Percentiles rank a stretch among this genome's conserved stretches.
phyloP scores from a whole-genome alignment of 352 stramenopile species.

The Phytophthora hibernalis region DNA sequence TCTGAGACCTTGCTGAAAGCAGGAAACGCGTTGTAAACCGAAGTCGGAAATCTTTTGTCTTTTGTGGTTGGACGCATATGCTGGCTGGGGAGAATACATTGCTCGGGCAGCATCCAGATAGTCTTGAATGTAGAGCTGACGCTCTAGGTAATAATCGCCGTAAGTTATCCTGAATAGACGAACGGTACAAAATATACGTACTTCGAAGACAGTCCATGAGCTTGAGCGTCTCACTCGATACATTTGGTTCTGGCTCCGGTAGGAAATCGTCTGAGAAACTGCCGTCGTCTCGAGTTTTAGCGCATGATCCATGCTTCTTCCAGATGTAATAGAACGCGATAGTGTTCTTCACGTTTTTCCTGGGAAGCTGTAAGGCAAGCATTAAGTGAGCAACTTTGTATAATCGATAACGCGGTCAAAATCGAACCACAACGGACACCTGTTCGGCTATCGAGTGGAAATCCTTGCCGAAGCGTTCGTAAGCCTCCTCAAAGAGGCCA shows the following conservation, averaged over 20 bases:
- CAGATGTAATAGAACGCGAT: conserved; percentile 90
- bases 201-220: conserved; percentile 68
- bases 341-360: conserved; percentile 69
- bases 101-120: conserved; percentile 67
- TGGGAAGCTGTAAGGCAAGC: conserved; percentile 47
- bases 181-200: conserved; percentile 32
- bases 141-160: conserved; percentile 38
- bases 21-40: conserved; percentile 54
- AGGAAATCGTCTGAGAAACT: conserved; percentile 57
- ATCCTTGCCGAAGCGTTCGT: conserved; percentile 78
- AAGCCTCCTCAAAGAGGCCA: conserved; percentile 78
- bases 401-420: background rate
- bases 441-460: conserved; percentile 81
- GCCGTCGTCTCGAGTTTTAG: conserved; percentile 41
- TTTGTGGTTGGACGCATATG: conserved; percentile 55
- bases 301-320: conserved; percentile 78
- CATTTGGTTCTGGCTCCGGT: conserved; percentile 57
- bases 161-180: background rate
- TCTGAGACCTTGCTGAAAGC: conserved; percentile 60
- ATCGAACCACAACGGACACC: conserved; percentile 29
- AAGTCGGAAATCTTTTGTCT: conserved; percentile 61
- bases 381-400: background rate
- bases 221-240: conserved; percentile 67
- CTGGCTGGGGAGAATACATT: conserved; percentile 52
- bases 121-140: conserved; percentile 72